Base-by-base conservation (phyloP, 2,329 filamentous ascomycete species). In the Hirsutella thompsonii region DNA sequence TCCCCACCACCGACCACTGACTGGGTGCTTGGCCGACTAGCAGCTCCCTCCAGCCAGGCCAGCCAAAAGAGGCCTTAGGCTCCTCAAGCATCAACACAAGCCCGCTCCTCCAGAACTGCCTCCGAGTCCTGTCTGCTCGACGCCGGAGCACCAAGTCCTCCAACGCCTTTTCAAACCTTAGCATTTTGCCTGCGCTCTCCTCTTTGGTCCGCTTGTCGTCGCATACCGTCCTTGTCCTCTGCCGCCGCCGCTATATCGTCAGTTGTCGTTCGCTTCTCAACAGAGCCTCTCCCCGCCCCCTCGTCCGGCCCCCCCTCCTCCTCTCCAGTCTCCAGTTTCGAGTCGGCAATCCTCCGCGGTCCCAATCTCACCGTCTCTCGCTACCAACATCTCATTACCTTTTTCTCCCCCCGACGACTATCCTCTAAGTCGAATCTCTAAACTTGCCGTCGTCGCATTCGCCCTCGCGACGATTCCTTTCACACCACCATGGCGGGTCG, bases 401-500 rank as follows among this genome's bases (percentile, higher is more conserved):
- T n/a, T n/a, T 32, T 9, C 8, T 16, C 14, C 14, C 23, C 11
- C 23, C 23, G 6, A 11, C 11, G 23, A 11, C 23, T 6, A 6
- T 11, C 6, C 23, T 11, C 11, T 6, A 11, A 26, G 6, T 6
- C 23, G 23, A 26, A 26, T 11, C 23, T 26, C 23, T 11, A 6
- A 11, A 26, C 6, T 26, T 11, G 23, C 11, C 23, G 23, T 11
- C 23, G 11, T 26, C 23, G 23, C 23, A 26, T 26, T 26, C 23
- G 23, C 23, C 23, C 23, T 26, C 23, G 23, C 23, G 23, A 26
- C 23, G 11, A n/a, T 8, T 16, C 4, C 32, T 16, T n/a, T 16
- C 4, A 14, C 6, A 33, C 38, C 30, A 58, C 50, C 62, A 92
- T 92, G 86, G 80, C 85, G 67, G 84, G 84, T 57, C 89, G 90